These are phyloP conservation scores for Clonostachys sp. DNA, from an alignment of 2,329 filamentous ascomycete genomes.

Conservation along the genomic window DNA sequence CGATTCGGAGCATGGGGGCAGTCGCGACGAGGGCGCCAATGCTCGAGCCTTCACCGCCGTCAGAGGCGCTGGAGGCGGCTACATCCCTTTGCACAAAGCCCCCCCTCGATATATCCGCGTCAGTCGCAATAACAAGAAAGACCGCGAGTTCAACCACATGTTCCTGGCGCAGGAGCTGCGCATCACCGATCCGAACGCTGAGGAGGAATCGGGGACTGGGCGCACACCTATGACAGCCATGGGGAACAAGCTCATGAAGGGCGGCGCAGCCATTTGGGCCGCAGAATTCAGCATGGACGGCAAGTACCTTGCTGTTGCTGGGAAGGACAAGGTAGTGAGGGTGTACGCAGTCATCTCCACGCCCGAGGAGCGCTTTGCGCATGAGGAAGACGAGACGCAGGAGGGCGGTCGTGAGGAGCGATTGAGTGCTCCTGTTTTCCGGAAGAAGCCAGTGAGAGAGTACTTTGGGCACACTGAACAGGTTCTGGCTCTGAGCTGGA, in stretches of 20 bases:
- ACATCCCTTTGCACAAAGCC: slow-evolving; percentile 81
- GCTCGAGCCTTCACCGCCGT: slow-evolving; percentile 77
- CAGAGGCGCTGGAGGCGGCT: slow-evolving; percentile 63
- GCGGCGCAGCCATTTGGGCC: slow-evolving; percentile 77
- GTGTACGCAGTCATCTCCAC: slow-evolving; percentile 87
- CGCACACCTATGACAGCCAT: slow-evolving; percentile 25
- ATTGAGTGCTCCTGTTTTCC: slow-evolving; percentile 87
- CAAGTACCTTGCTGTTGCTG: slow-evolving; percentile 84
- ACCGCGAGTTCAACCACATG: slow-evolving; percentile 75
- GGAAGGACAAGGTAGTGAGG: slow-evolving; percentile 79
- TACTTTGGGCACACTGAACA: slow-evolving; percentile 82
- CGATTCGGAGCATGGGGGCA: slow-evolving; percentile 65
- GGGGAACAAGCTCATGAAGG: slow-evolving; percentile 33
- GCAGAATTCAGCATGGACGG: slow-evolving; percentile 92
- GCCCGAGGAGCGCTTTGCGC: slow-evolving; percentile 68
- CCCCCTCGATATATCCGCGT: slow-evolving; percentile 90
- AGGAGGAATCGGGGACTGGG: slow-evolving; percentile 11
- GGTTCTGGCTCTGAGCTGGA: slow-evolving; percentile 92
- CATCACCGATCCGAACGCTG: slow-evolving; percentile 37
- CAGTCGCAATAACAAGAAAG: slow-evolving; percentile 73
- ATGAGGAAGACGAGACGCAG: slow-evolving; percentile 58
- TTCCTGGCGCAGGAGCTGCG: slow-evolving; percentile 90
- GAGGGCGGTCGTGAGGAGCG: slow-evolving; percentile 41
- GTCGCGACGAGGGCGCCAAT: slow-evolving; percentile 74
- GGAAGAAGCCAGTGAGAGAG: slow-evolving; percentile 70